Base-by-base conservation (phyloP, 768 basidiomycete genomes). In the Nidularia sp. region DNA sequence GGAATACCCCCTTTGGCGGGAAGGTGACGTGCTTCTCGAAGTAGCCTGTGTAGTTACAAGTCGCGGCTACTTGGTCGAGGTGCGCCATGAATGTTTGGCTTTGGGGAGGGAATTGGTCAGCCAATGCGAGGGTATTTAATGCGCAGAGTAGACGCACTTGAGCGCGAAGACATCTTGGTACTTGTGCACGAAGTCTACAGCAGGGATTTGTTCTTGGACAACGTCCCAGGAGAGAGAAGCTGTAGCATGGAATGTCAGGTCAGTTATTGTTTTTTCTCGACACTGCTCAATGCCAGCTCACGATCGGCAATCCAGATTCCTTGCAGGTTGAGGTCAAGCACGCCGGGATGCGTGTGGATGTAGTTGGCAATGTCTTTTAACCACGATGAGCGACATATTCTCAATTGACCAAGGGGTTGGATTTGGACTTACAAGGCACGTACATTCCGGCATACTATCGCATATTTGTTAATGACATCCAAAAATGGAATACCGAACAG, bases 241-340 rank as follows among this genome's bases (percentile, higher is more conserved):
- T 86, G 48, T 2, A 22, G 10, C 5, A 44, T 7, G 39, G 33
- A 31, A n/a, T 4, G 32, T 47, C n/a, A 15, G 25, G 6, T 9
- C n/a, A n/a, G n/a, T n/a, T n/a, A n/a, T n/a, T n/a, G n/a, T n/a
- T n/a, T n/a, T n/a, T n/a, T n/a, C n/a, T n/a, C n/a, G n/a, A n/a
- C 33, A 10, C 48, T 10, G 51, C 25, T 22, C 43, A 34, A 13
- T 8, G 34, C 22, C 34, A 42, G 57, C 84, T 64, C 58, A 88
- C 88, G 85, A 68, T 90, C 86, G 29, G 75, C 71, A 25, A 88
- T 79, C 84, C 86, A 90, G 42, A 85, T 80, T 3, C 88, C 88
- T 59, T 83, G 81, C 25, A 90, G 72, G 32, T 75, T 68, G 15
- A 90, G 71, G 42, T 81, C 77, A 6, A 90, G 65, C 0, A 65